Conservation (phyloP, 768 basidiomycete species). For the Albatrellus ellisii region DNA sequence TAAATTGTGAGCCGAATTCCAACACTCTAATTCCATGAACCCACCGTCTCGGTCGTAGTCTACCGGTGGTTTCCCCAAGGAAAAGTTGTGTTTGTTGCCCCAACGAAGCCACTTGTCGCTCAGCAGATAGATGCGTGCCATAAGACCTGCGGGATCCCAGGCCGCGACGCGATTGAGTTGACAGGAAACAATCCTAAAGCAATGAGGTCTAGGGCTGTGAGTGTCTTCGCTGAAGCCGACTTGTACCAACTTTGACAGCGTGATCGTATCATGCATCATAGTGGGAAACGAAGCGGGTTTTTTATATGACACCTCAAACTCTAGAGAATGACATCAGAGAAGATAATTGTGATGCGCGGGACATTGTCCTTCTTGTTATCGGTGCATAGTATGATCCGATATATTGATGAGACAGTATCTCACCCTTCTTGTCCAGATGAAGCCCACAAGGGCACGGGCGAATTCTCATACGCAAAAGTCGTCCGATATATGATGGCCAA, state of each 20-base stretch:
- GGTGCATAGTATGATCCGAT: conserved; percentile 31
- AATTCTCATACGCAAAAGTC: conserved; percentile 85
- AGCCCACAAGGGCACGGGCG: conserved; percentile 88
- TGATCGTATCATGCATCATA: conserved; percentile 17
- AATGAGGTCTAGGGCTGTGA: conserved; percentile 46
- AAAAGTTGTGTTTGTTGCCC: conserved; percentile 90
- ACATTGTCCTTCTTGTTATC: conserved; percentile 80
- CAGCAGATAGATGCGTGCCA: conserved; percentile 95
- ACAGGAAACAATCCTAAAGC: conserved; percentile 58
- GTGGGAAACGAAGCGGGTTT: conserved; percentile 78
- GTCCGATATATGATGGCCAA: conserved; percentile 86
- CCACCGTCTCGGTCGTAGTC: conserved; percentile 27
- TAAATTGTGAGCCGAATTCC: conserved; percentile 55
- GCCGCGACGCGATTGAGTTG: conserved; percentile 71
- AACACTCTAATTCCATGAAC: background rate
- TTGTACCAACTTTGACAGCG: background rate
- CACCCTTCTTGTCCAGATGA: conserved; percentile 48
- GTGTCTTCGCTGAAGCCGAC: conserved; percentile 15
- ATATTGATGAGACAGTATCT: background rate
- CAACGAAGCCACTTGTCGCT: conserved; percentile 90
- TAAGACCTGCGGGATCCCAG: conserved; percentile 85
- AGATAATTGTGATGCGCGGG: conserved; percentile 60
- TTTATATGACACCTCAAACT: conserved; percentile 96
- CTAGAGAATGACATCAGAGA: conserved; percentile 73
- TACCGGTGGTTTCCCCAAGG: conserved; percentile 91